Base-by-base conservation (phyloP, 441 rosid genomes). In the Gossypium davidsonii region DNA sequence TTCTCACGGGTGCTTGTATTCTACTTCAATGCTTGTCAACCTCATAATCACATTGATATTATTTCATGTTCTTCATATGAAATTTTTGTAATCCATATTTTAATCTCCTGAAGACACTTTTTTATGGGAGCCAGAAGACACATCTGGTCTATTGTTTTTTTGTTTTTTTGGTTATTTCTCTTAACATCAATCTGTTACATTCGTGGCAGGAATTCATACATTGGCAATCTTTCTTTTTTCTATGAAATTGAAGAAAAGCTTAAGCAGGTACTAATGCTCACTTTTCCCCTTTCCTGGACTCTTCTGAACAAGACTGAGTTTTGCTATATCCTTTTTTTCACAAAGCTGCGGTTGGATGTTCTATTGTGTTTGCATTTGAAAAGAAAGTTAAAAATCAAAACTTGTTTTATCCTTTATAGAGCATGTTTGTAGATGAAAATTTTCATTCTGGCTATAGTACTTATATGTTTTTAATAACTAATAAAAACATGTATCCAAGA, bases 211-310 rank as follows among this genome's bases (percentile, higher is more conserved):
- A 90, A 87, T 67, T 92, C 99, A 55, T 92, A 84, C 77, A 89
- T 91, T 78, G 98, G 98, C 78, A 95, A 95, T 75, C 75, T 80
- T 60, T 75, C 89, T 71, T 59, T 91, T 77, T 92, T 95, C 83
- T 74, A 77, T 79, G 94, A 91, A 81, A 88, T 93, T 75, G 95
- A 87, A 76, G 90, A 91, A 80, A 90, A 85, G 81, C 84, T 93
- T 80, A 85, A 75, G 52, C 92, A 87, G 97, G 99, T 90, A 66
- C 34, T 25, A 60, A 5, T 52, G 52, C 26, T 25, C 57, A 31
- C 71, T 9, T 9, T 42, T n/a, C 17, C 55, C 55, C 20, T 73
- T 68, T 78, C 53, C 73, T 74, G 49, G 28, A 23, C 51, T 61
- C 44, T 53, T 65, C 48, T 58, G 26, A 69, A 53, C 11, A 11